These are phyloP conservation scores for Raffaelea deltoideospora DNA, from an alignment of 2,329 filamentous ascomycete genomes.

Conservation along the genomic window DNA sequence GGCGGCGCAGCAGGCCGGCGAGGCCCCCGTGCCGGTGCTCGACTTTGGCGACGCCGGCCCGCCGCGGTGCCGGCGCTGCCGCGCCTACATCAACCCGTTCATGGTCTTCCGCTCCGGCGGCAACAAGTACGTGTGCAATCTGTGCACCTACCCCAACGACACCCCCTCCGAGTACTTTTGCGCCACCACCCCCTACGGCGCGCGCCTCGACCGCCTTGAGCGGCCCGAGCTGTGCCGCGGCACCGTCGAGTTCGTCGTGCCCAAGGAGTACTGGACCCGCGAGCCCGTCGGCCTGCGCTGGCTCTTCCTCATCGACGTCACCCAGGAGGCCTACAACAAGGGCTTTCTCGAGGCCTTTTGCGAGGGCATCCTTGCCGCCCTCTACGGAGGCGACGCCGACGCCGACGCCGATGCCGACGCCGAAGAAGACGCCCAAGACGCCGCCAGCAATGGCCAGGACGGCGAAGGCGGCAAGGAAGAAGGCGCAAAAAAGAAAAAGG, in stretches of 20 bases:
- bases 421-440: slow-evolving; percentile 33
- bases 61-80: slow-evolving; percentile 79
- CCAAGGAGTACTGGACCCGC: slow-evolving; percentile 97
- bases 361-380: slow-evolving; percentile 67
- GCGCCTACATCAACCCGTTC: slow-evolving; percentile 96
- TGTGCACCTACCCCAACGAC: slow-evolving; percentile 95
- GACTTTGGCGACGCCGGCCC: slow-evolving; percentile 90
- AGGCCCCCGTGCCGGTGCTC: slow-evolving; percentile 75
- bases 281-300: slow-evolving; percentile 77
- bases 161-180: slow-evolving; percentile 86
- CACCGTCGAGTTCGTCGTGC: slow-evolving; percentile 91
- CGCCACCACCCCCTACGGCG: slow-evolving; percentile 72
- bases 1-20: slow-evolving; percentile 67
- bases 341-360: slow-evolving; percentile 85
- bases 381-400: slow-evolving; percentile 60
- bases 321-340: slow-evolving; percentile 78
- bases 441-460: slow-evolving; percentile 30
- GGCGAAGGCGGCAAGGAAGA: slow-evolving; percentile 37
- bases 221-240: slow-evolving; percentile 80
- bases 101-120: slow-evolving; percentile 94
- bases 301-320: slow-evolving; percentile 88
- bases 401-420: slow-evolving; percentile 34
- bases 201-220: slow-evolving; percentile 75
- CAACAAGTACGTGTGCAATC: slow-evolving; percentile 95
- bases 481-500: no score